Evolutionary conservation across 768 basidiomycete genomes (phyloP), one percentile per base, ranked within the genome.

Genomic region (Leccinellum luteum): DNA sequence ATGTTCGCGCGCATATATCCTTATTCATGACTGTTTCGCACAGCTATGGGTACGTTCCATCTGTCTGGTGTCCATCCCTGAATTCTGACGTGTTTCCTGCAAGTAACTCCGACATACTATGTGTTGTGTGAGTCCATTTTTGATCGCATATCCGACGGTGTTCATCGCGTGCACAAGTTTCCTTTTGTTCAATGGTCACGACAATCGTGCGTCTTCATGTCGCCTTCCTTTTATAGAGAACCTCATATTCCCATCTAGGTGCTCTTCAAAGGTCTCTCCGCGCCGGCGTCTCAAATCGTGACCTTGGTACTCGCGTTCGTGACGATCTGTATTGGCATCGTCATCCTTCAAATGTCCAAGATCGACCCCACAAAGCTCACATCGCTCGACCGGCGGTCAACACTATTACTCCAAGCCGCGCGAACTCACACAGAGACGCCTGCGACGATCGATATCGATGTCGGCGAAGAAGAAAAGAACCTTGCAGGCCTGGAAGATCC

Each of bases 271-370:
- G 96, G 96, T 43, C 84, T 98, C 56, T 78, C 87, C 48, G 89
- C 94, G 2, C 80, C 86, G 3, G 85, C 81, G 0, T 74, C 83
- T 2, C 84, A 90, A 63, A 94, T 99, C 53, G 80, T 98, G 51
- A 97, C 94, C 2, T 81, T 98, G 56, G 88, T 96, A 25, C 82
- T 96, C 81, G 95, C 85, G 8, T 98, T 99, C 79, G 73, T 97
- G 60, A 85, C 90, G 57, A 95, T 95, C 54, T 93, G 90, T 67
- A 75, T 92, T 21, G 96, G 96, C 19, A 98, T 98, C 71, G 90
- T 90, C 30, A 86, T 99, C 61, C 85, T 99, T 8, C 97, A 99
- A 74, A 89, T 96, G 84, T 92, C 89, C 70, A 92, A 92, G 75
- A 85, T 98, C 63, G 96, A 99, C 68, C 96, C 97, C 10, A 79